Conservation (phyloP, 2,329 filamentous ascomycete genomes). For the Fusarium sp. region DNA sequence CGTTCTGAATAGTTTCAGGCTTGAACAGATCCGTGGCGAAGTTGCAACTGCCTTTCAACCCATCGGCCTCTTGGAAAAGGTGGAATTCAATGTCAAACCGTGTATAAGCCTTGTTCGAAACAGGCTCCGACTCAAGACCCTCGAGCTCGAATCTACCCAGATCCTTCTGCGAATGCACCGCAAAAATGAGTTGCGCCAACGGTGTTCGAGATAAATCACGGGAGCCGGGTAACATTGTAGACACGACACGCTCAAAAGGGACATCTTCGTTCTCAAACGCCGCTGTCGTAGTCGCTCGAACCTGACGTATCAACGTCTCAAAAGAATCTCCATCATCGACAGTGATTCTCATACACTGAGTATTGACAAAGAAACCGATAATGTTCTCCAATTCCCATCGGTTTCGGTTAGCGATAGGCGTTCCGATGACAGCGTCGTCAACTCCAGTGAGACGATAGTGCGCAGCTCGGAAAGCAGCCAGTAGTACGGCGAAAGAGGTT, state of each 20-base stretch:
- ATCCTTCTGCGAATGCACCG: conserved; percentile 35
- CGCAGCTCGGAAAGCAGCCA: conserved; percentile 43
- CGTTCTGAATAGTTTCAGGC: conserved; percentile 31
- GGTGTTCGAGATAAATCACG: conserved; percentile 14
- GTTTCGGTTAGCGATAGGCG: conserved; percentile 35
- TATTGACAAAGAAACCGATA: conserved; percentile 47
- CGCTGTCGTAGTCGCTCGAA: neutral
- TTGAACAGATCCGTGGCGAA: conserved; percentile 43
- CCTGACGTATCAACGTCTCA: conserved; percentile 22
- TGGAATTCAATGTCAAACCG: conserved; percentile 47
- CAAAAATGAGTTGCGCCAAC: conserved; percentile 18
- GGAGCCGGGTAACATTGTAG: neutral
- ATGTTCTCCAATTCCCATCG: conserved; percentile 33
- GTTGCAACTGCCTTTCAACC: conserved; percentile 21
- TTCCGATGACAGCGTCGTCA: conserved; percentile 42
- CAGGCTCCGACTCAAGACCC: conserved; percentile 21
- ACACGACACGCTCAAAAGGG: conserved; percentile 15
- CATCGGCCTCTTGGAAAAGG: conserved; percentile 33
- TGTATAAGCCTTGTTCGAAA: conserved; percentile 10
- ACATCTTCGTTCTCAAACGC: conserved; percentile 18
- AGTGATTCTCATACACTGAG: conserved; percentile 43
- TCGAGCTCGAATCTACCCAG: conserved; percentile 36
- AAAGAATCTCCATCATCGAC: conserved; percentile 33
- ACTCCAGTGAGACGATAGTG: conserved; percentile 46
- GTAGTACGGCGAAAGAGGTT: conserved; percentile 32